phyloP scores from a whole-genome alignment of 2,329 filamentous ascomycete genomes.

The Microsporum ferrugineum region DNA sequence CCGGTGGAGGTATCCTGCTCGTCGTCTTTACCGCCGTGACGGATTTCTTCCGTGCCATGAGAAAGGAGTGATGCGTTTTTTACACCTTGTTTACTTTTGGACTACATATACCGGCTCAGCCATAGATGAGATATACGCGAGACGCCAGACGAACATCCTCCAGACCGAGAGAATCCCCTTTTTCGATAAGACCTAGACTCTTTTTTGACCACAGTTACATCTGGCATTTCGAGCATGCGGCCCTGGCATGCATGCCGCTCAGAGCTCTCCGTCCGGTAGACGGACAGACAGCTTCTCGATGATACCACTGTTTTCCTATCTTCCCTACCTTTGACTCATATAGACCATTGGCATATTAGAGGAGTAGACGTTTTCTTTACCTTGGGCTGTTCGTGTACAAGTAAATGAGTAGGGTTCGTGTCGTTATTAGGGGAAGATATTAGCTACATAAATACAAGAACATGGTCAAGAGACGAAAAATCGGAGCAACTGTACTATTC shows the following conservation, averaged over 20 bases:
- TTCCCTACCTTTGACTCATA: background rate
- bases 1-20: constrained; percentile 51
- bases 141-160: background rate
- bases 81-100: background rate
- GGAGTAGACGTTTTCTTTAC: background rate
- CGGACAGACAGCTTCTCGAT: background rate
- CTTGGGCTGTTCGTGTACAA: background rate
- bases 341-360: background rate
- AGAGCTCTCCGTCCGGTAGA: background rate
- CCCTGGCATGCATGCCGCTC: background rate
- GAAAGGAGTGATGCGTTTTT: background rate
- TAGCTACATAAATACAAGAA: background rate
- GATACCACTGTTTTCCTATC: background rate
- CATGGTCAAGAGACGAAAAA: background rate
- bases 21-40: constrained; percentile 41
- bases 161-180: background rate
- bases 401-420: background rate
- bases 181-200: too few species aligned
- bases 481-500: background rate
- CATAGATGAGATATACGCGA: background rate
- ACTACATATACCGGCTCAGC: background rate
- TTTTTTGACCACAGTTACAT: background rate
- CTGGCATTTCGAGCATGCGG: background rate
- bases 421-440: background rate
- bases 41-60: constrained; percentile 74